A percentile compares a stretch with the other conserved stretches of the same genome.
These are phyloP conservation scores for Leishmania mexicana DNA, from an alignment of 208 protist species.

Conservation along the genomic window DNA sequence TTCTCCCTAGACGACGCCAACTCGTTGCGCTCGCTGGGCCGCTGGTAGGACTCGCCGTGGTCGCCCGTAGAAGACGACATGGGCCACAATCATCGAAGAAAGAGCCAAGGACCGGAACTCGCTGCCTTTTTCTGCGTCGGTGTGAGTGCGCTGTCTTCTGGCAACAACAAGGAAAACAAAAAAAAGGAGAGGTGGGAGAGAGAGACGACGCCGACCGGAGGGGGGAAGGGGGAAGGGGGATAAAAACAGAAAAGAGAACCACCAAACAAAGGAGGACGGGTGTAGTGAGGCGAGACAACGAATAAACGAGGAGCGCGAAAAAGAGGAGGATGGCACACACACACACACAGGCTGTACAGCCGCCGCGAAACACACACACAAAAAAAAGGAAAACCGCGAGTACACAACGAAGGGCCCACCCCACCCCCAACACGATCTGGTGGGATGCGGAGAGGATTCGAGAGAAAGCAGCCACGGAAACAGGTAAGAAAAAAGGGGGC, in stretches of 20 bases:
- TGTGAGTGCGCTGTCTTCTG: neutral
- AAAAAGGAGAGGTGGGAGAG: too few species aligned
- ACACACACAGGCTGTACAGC: neutral
- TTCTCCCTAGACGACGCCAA: slow-evolving; percentile 3
- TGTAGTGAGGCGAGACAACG: neutral
- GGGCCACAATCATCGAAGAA: slow-evolving; percentile 1
- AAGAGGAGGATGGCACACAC: neutral
- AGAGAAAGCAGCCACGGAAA: neutral
- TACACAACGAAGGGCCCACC: neutral
- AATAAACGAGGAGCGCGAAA: neutral
- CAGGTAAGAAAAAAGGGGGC: neutral
- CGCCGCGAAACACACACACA: neutral
- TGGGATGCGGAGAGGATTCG: neutral
- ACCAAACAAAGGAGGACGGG: too few species aligned
- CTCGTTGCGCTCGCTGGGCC: neutral
- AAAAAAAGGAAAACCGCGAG: neutral
- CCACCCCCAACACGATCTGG: neutral
- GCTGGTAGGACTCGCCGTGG: slow-evolving; percentile 2
- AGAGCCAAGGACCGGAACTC: neutral
- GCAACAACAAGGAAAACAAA: neutral
- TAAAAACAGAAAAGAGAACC: neutral
- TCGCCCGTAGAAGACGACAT: slow-evolving; percentile 19
- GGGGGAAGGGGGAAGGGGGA: neutral
- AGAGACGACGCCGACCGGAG: too few species aligned
- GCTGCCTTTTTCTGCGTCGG: neutral